Evolutionary conservation across 1,284 basidiomycete genomes (phyloP).

Genomic region (Tilletia indica): DNA sequence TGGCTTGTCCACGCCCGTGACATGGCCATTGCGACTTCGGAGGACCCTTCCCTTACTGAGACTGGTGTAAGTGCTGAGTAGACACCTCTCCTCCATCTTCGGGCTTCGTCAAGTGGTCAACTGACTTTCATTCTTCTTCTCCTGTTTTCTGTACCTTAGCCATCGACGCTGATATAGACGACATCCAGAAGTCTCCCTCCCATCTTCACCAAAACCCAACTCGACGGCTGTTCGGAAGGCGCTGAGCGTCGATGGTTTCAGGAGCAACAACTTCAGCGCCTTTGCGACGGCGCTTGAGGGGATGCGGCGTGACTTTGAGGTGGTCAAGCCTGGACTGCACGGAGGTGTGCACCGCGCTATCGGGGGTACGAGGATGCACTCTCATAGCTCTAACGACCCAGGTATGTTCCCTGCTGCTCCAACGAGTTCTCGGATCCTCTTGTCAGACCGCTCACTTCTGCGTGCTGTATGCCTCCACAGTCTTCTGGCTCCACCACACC

Average conservation of each 20-base stretch:
- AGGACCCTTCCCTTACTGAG: slow-evolving; percentile 3
- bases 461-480: no score
- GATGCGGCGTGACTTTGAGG: no score
- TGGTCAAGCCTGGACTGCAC: no score
- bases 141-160: background rate
- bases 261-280: no score
- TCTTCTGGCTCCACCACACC: slow-evolving; percentile 27
- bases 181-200: background rate
- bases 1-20: background rate
- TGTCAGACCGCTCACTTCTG: no score
- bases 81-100: background rate
- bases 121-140: background rate
- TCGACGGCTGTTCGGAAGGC: background rate
- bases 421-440: no score
- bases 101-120: background rate
- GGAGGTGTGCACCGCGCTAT: no score
- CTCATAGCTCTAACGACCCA: no score
- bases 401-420: no score
- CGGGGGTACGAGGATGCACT: no score
- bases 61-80: slow-evolving; percentile 13
- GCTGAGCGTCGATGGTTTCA: background rate
- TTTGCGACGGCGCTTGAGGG: no score
- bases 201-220: background rate
- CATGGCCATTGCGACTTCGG: background rate
- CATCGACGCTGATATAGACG: slow-evolving; percentile 3